Conservation (phyloP, 805 yeast genomes). For the Wickerhamomyces chaumierensis region DNA sequence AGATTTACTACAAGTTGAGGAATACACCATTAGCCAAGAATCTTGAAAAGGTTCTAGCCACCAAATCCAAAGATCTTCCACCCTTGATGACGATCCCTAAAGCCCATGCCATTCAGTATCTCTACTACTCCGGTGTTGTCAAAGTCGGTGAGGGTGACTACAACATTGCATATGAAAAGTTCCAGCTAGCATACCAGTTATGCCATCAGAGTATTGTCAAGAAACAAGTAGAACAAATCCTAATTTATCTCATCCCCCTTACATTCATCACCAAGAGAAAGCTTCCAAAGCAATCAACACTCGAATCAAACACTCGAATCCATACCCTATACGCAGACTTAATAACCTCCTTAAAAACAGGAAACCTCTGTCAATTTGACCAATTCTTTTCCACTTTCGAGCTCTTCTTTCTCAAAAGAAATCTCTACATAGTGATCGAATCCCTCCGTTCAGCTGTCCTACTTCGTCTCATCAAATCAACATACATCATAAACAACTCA, state of each 20-base stretch:
- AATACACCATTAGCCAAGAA: slow-evolving; percentile 67
- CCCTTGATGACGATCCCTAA: slow-evolving; percentile 29
- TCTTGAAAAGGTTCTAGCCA: slow-evolving; percentile 55
- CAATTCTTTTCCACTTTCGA: slow-evolving; percentile 32
- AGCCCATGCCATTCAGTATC: slow-evolving; percentile 46
- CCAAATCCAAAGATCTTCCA: slow-evolving; percentile 45
- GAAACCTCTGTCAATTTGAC: slow-evolving; percentile 47
- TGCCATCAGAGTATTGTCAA: slow-evolving; percentile 5
- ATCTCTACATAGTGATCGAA: slow-evolving; percentile 49
- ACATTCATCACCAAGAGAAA: slow-evolving; percentile 35
- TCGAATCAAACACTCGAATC: slow-evolving; percentile 31
- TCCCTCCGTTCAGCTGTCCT: slow-evolving; percentile 39
- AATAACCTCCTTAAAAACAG: slow-evolving; percentile 25
- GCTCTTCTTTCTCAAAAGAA: slow-evolving; percentile 39
- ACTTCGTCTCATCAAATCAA: slow-evolving; percentile 35
- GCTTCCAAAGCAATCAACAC: slow-evolving; percentile 32
- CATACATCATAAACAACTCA: slow-evolving; percentile 16
- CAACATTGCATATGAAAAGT: slow-evolving; percentile 34
- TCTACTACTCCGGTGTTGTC: slow-evolving; percentile 60
- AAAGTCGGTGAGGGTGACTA: slow-evolving; percentile 57
- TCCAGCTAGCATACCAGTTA: slow-evolving; percentile 33
- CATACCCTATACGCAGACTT: slow-evolving; percentile 28
- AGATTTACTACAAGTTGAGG: slow-evolving; percentile 52
- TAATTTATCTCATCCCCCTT: slow-evolving; percentile 55
- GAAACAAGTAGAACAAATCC: slow-evolving; percentile 26